Percentiles rank a stretch among this genome's conserved stretches.
Conservation (phyloP, 441 rosid genomes). For the Codiaeum variegatum region DNA sequence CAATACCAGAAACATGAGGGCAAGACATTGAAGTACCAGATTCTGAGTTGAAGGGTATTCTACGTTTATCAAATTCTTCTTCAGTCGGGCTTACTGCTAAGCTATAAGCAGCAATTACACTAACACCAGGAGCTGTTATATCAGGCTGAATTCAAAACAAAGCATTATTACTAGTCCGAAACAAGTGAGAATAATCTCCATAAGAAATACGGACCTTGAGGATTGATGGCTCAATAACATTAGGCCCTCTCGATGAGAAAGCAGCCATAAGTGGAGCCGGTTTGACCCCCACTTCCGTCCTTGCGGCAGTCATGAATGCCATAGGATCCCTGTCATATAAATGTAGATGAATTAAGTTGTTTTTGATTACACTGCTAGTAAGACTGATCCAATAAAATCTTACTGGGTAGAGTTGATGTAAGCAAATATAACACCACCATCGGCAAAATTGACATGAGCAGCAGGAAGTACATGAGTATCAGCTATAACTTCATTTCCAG, state of each 20-base stretch:
- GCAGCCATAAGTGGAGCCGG: constrained; percentile 61
- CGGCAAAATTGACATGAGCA: constrained; percentile 36
- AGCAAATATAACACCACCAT: constrained; percentile 32
- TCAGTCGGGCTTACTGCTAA: constrained; percentile 33
- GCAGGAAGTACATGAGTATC: constrained; percentile 62
- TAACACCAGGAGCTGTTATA: constrained; percentile 61
- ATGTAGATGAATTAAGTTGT: too few relatives aligned
- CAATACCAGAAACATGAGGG: constrained; percentile 64
- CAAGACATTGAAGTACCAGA: constrained; percentile 73
- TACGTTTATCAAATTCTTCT: constrained; percentile 30
- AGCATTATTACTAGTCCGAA: background rate
- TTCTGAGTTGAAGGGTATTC: constrained; percentile 26
- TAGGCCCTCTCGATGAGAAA: constrained; percentile 66
- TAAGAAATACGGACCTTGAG: constrained; percentile 31
- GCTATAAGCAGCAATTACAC: constrained; percentile 44
- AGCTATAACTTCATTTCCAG: constrained; percentile 41
- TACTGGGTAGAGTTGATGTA: constrained; percentile 39
- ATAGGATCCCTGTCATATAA: constrained; percentile 15
- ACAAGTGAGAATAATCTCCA: background rate
- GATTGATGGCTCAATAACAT: constrained; percentile 35
- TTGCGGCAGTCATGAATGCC: constrained; percentile 33
- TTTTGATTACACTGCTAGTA: too few relatives aligned
- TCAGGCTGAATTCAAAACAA: constrained; percentile 44
- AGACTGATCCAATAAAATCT: background rate
- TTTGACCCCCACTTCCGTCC: constrained; percentile 21